These are phyloP conservation scores for Lactarius sp. DNA, from an alignment of 768 basidiomycete species.

Conservation along the genomic window DNA sequence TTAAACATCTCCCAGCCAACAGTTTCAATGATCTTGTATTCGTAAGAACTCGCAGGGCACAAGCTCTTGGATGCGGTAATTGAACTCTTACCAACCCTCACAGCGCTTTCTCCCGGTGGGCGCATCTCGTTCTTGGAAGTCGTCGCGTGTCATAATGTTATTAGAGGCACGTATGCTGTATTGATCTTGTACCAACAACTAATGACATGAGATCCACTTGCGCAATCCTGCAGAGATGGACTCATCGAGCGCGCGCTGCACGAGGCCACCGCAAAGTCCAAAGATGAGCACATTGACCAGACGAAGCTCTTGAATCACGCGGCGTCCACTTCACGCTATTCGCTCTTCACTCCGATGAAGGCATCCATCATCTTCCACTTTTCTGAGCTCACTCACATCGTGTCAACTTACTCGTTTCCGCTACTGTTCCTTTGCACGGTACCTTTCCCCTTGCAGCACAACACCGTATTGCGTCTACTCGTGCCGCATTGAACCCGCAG, in stretches of 20 bases:
- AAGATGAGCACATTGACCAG: slow-evolving; percentile 93
- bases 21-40: slow-evolving; percentile 7
- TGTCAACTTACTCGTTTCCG: too few relatives aligned
- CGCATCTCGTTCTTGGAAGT: slow-evolving; percentile 96
- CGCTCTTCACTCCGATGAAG: too few relatives aligned
- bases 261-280: slow-evolving; percentile 83
- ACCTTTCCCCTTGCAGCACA: slow-evolving; percentile 18
- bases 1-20: not conserved
- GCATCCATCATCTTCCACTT: too few relatives aligned
- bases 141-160: slow-evolving; percentile 93
- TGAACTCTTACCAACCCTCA: slow-evolving; percentile 87
- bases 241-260: slow-evolving; percentile 89
- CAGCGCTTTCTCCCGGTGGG: slow-evolving; percentile 82
- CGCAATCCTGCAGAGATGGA: slow-evolving; percentile 69
- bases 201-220: slow-evolving; percentile 11
- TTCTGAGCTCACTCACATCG: too few relatives aligned
- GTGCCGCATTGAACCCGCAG: not conserved
- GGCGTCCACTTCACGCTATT: slow-evolving; percentile 50
- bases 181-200: slow-evolving; percentile 1
- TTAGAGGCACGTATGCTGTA: slow-evolving; percentile 56
- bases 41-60: slow-evolving; percentile 91
- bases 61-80: slow-evolving; percentile 93
- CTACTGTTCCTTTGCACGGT: slow-evolving; percentile 22
- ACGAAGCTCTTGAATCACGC: slow-evolving; percentile 93
- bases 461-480: slow-evolving; percentile 15